Percentiles rank a stretch among this genome's conserved stretches.
These are phyloP conservation scores for Pontederia crassipes DNA, from an alignment of 176 grass and related monocot species.

Conservation along the genomic window DNA sequence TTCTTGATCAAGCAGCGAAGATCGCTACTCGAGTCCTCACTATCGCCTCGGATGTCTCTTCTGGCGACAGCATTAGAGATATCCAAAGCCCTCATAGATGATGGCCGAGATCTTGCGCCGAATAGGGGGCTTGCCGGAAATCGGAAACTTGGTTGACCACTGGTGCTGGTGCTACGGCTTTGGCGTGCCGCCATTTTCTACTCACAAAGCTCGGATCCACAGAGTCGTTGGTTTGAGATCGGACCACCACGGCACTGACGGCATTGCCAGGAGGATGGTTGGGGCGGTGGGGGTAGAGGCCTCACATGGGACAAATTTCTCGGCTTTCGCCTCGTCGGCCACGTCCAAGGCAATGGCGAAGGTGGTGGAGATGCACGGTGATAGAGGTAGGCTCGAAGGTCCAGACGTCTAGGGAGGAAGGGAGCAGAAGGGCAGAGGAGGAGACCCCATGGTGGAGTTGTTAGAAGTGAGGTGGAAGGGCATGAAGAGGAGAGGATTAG, in stretches of 20 bases:
- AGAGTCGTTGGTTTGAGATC: slow-evolving; percentile 48
- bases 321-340: background rate
- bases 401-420: slow-evolving; percentile 51
- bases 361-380: slow-evolving; percentile 13
- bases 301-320: background rate
- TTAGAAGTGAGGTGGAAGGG: slow-evolving; percentile 82
- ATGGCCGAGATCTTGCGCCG: background rate
- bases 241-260: background rate
- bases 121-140: background rate
- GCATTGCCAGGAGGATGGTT: background rate
- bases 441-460: slow-evolving; percentile 21
- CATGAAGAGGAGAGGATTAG: slow-evolving; percentile 87
- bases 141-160: background rate
- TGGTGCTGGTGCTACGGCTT: background rate
- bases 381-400: slow-evolving; percentile 85
- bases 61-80: background rate
- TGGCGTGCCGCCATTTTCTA: background rate
- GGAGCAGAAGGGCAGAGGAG: background rate
- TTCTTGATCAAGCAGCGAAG: slow-evolving; percentile 73
- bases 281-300: background rate
- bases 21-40: background rate
- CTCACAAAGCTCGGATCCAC: slow-evolving; percentile 26
- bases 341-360: background rate
- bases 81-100: background rate
- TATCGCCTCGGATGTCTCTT: slow-evolving; percentile 20